Base-by-base conservation (phyloP, 176 grass and related monocot species). In the Eragrostis curvula region DNA sequence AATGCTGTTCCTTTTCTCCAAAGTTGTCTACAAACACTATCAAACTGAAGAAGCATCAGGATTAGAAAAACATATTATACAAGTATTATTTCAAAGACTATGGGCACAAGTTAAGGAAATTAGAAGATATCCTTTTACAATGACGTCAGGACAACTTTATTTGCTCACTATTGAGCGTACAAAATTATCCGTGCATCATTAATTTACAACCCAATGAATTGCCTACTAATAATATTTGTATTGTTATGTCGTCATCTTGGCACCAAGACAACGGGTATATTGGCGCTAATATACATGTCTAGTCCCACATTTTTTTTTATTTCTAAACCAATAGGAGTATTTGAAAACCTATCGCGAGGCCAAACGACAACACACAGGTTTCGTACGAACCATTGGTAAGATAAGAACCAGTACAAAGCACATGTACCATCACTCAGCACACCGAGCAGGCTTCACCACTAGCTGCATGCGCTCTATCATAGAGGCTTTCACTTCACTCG, bases 401-500 rank as follows among this genome's bases (percentile, higher is more conserved):
- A 65, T 49, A 39, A 16, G 44, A 43, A 46, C 60, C 15, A 39
- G 28, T 24, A 52, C 70, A 74, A 74, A 29, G 17, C 81, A 45
- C 81, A 74, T 66, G 72, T 24, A 23, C 27, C 60, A 20, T 43
- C 70, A 64, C 9, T 51, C 25, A 28, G 59, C 59, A 29, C 70
- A 13, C 29, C 48, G 30, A 14, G 68, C n/a, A 50, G 6, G 27
- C 70, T 0, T n/a, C 40, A 2, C 9, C 41, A 61, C 20, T 23
- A 57, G 49, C 36, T 69, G 36, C 70, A 18, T 28, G 60, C 65
- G 66, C 60, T 71, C 75, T 79, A 79, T 85, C 76, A 71, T 85
- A 56, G 66, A 68, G 53, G 29, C 71, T 16, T n/a, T 49, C 81
- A 66, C 70, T 74, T 78, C 24, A 1, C 29, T 71, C 66, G 80